Evolutionary conservation across 2,329 filamentous ascomycete genomes (phyloP), one percentile per base, ranked within the genome.

Genomic region (Hortaea sp.): DNA sequence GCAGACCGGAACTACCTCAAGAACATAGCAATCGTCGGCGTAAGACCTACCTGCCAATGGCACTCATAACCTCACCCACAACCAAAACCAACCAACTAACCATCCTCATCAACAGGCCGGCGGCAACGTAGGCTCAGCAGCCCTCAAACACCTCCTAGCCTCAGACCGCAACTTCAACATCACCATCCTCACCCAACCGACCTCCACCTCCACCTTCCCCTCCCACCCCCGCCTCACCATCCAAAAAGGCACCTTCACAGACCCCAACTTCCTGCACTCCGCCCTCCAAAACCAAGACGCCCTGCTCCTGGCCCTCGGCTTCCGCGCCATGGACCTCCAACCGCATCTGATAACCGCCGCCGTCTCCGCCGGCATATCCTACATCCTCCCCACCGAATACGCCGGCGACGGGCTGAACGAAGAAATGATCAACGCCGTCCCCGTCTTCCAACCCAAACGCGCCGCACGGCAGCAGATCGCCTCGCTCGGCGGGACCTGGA

Each of bases 11-110:
- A 57, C 41, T 43, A 54, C 46, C 50, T 70, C 44, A 58, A 61
- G 39, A 69, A 64, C 10, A 56, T 70, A 29, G 68, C 67, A 13
- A 61, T 70, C 41, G 63, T 69, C 28, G 67, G 68, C 35, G 40
- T 42, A 20, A 30, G 40, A 29, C 10, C 9, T 11, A 9, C 40
- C 37, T 13, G 7, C 11, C 37, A 39, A 10, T 39, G 20, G 20
- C 20, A 20, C 20, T 20, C 20, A 4, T 20, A 4, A n/a, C 37
- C 37, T 20, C 37, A 10, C 10, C 37, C 10, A 39, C 37, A n/a
- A 27, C 37, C 13, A 39, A n/a, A 10, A 10, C 13, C 37, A 35
- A 9, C 3, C 32, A 3, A 9, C 32, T n/a, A 9, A 35, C 7
- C 32, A 35, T n/a, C 7, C 32, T 4, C 2, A 35, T 7, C 7